Percentiles rank a stretch among this genome's conserved stretches.
Evolutionary conservation across 768 basidiomycete genomes (phyloP).

Genomic region (Astraeus odoratus): DNA sequence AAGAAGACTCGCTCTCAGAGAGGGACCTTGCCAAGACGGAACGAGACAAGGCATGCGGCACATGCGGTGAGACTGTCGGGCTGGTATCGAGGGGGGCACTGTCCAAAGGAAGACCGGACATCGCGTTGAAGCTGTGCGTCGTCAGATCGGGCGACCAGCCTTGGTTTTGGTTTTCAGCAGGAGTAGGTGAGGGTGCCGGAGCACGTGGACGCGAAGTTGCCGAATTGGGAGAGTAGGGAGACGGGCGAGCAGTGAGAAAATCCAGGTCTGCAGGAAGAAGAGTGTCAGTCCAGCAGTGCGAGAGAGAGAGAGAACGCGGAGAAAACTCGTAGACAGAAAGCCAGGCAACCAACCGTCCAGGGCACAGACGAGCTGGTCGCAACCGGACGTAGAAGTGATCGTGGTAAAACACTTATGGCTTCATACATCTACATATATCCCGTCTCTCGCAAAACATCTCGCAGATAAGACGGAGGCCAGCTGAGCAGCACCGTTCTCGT

Average conservation of each 20-base stretch:
- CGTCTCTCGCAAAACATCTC: neutral
- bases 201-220: conserved; percentile 33
- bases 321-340: conserved; percentile 3
- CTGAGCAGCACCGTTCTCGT: too few relatives aligned
- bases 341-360: conserved; percentile 6
- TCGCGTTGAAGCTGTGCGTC: conserved; percentile 12
- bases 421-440: too few relatives aligned
- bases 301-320: conserved; percentile 15
- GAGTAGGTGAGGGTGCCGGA: conserved; percentile 26
- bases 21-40: conserved; percentile 32
- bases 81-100: conserved; percentile 8
- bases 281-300: conserved; percentile 12
- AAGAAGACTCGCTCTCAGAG: conserved; percentile 35
- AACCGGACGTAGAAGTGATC: conserved; percentile 14
- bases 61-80: conserved; percentile 17
- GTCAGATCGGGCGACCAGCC: conserved; percentile 18
- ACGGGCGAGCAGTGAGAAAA: conserved; percentile 24
- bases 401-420: conserved; percentile 5
- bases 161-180: conserved; percentile 17
- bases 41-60: conserved; percentile 22
- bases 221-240: conserved; percentile 22
- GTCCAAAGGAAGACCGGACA: conserved; percentile 13
- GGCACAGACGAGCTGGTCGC: too few relatives aligned
- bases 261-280: conserved; percentile 18
- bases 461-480: too few relatives aligned